Evolutionary conservation across 306 rosid species (phyloP), one percentile per base, ranked within the genome.

Genomic region (Trifolium fragiferum): DNA sequence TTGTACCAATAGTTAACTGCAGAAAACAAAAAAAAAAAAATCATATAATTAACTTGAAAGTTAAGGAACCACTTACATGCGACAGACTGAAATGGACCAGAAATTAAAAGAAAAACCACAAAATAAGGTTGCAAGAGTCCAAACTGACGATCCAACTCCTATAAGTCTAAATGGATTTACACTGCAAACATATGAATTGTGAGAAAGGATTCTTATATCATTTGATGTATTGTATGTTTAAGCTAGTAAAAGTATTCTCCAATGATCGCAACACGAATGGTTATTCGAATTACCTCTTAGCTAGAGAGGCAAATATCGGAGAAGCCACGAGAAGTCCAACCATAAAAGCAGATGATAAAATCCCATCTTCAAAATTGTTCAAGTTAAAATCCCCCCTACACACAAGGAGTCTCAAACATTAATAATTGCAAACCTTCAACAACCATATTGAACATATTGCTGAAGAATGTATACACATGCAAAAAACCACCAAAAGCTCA

Each of bases 81-180:
- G 97, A 70, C 85, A 84, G 66, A 89, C 10, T 43, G 87, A 61
- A 76, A 93, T 93, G 83, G 95, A 89, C 98, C 97, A 90, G 84
- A 89, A 93, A 78, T 78, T 54, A 63, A 87, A 82, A 47, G 97
- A 89, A 30, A 78, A 16, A 46, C 90, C 92, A 73, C 96, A 89
- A 23, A 88, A 86, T 70, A 80, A 18, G 51, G 84, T 83, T 14
- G 93, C 92, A 8, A 89, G 5, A 66, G 93, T 93, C 98, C 98
- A 93, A 84, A 90, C 86, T 37, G 88, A 82, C 70, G 89, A 74
- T 72, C 98, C 98, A 78, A 90, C 90, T 65, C 96, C 97, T 76
- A 93, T 86, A 58, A 90, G 97, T 47, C 93, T 85, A 84, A 93
- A 90, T 15, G 96, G 97, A 84, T 88, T 90, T 65, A 85, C 78